Evolutionary conservation across 257 asterid species (phyloP), one percentile per base, ranked within the genome.

Genomic region (Avicennia marina): DNA sequence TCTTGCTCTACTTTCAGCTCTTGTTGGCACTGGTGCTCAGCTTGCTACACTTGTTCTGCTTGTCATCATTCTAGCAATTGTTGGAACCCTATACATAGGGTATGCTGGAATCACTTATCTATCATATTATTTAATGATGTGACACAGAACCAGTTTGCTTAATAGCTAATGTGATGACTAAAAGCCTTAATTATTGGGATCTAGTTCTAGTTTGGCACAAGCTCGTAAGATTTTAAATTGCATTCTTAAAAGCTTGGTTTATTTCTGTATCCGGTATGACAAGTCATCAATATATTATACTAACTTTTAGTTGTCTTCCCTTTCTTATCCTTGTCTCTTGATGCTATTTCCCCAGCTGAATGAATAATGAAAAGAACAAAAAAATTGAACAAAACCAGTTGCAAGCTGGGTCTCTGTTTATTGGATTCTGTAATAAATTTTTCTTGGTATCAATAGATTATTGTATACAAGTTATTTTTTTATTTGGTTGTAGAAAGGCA

Each of bases 21-120:
- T 86, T 58, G 94, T 89, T 64, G 97, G 97, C 79, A 86, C 91
- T 62, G 97, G 97, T 11, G 89, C 95, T 64, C 97, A 89, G 72
- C 81, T 89, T 21, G 72, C 94, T 56, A 68, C 87, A 24, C 91
- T 55, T 33, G 47, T 36, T 55, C 78, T 89, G 46, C 87, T 89
- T 46, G 95, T 55, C 46, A 55, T 55, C 45, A 39, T 55, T 20
- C 10, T 34, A 25, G 84, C 94, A 46, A 86, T 83, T 68, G 69
- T 83, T 60, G 95, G 95, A 73, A 86, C 78, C 91, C 62, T 89
- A 52, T 89, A 89, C 70, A 76, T 89, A 21, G 94, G 87, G 94
- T 81, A 79, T 69, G 86, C 48, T 21, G 18, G 33, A 47, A 53
- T 36, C 36, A 20, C 46, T 11, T 27, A 44, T 22, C 20, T 49